These are phyloP conservation scores for Tulasnella sp. DNA, from an alignment of 768 basidiomycete genomes.

Conservation along the genomic window DNA sequence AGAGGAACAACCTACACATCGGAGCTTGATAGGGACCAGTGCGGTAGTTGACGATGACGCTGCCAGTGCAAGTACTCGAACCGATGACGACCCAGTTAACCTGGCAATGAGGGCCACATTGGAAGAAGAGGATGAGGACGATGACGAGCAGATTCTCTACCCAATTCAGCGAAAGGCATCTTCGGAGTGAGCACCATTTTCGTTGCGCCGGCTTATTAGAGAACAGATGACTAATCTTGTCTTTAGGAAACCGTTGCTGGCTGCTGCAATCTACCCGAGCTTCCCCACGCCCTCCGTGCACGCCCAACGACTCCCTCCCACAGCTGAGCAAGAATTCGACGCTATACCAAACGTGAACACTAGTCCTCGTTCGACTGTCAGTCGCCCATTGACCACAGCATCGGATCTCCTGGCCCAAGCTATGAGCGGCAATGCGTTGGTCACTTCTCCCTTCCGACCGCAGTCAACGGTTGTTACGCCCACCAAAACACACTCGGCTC, in stretches of 20 bases:
- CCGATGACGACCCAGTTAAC: conserved; percentile 81
- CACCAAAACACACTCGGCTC: background rate
- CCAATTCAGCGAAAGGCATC: conserved; percentile 7
- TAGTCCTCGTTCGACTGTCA: background rate
- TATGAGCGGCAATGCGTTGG: conserved; percentile 3
- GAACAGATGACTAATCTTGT: background rate
- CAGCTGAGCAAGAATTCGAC: background rate
- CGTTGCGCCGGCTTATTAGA: background rate
- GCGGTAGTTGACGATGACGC: conserved; percentile 59
- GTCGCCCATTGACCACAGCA: conserved; percentile 25
- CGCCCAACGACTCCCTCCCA: background rate
- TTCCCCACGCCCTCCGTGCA: conserved; percentile 8
- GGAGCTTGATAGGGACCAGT: background rate
- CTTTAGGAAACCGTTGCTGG: background rate
- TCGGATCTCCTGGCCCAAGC: conserved; percentile 35
- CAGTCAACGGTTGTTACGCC: background rate
- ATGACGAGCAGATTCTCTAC: conserved; percentile 45
- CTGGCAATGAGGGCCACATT: conserved; percentile 52
- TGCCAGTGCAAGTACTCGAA: conserved; percentile 68
- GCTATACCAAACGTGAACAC: conserved; percentile 11
- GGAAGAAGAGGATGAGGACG: conserved; percentile 56
- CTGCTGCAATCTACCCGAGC: background rate
- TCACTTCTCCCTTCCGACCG: conserved; percentile 12
- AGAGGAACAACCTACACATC: conserved; percentile 13
- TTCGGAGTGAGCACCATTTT: background rate